These are phyloP conservation scores for Aspergillus sp. DNA, from an alignment of 2,329 filamentous ascomycete species.

Conservation along the genomic window DNA sequence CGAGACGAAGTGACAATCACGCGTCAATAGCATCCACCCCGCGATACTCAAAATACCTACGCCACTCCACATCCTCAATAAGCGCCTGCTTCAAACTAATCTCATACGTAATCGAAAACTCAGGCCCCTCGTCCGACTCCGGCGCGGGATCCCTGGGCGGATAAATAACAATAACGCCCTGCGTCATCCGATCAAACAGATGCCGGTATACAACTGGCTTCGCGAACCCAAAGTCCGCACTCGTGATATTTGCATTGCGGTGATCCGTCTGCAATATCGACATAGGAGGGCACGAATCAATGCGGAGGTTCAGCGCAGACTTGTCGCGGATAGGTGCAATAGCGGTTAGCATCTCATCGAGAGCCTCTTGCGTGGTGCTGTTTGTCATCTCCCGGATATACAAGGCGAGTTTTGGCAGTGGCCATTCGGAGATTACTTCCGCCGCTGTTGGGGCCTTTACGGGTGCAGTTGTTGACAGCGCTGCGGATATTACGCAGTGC, in stretches of 20 bases:
- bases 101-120: constrained; percentile 38
- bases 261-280: constrained; percentile 39
- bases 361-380: constrained; percentile 31
- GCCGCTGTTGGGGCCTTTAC: constrained; percentile 29
- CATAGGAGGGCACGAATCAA: constrained; percentile 39
- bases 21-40: constrained; percentile 29
- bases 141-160: constrained; percentile 25
- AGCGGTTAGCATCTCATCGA: constrained; percentile 29
- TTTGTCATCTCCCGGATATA: constrained; percentile 42
- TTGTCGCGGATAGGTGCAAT: constrained; percentile 42
- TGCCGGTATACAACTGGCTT: constrained; percentile 35
- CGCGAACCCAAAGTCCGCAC: constrained; percentile 39
- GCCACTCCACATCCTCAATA: constrained; percentile 37
- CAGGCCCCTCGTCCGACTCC: constrained; percentile 36
- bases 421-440: constrained; percentile 38
- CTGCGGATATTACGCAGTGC: constrained; percentile 37
- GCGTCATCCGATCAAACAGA: constrained; percentile 29
- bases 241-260: constrained; percentile 31
- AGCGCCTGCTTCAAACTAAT: constrained; percentile 31
- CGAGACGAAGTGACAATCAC: too few relatives aligned
- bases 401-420: constrained; percentile 35
- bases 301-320: constrained; percentile 30
- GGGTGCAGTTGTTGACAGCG: constrained; percentile 23
- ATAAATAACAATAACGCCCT: constrained; percentile 26
- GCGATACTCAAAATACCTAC: constrained; percentile 39